phyloP scores from a whole-genome alignment of 2,329 filamentous ascomycete genomes.

The Colletotrichum sp. region DNA sequence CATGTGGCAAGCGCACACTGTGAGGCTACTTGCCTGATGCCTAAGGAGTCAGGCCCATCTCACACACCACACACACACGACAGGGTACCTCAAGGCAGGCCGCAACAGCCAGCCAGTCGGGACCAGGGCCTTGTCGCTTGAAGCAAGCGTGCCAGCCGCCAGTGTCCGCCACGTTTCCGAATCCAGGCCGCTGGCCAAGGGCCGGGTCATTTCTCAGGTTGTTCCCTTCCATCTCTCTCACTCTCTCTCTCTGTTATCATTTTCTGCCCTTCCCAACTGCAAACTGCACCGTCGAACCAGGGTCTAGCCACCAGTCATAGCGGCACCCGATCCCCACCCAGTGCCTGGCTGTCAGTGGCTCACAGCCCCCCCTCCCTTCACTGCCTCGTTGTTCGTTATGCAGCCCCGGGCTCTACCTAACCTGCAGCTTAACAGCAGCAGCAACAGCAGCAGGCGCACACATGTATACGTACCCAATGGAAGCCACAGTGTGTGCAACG shows the following conservation, averaged over 20 bases:
- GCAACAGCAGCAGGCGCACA: not conserved
- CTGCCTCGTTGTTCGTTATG: constrained; percentile 18
- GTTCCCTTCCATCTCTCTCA: not conserved
- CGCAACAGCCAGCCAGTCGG: not conserved
- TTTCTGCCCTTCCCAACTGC: not conserved
- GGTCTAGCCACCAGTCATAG: constrained; percentile 11
- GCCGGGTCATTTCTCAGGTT: constrained; percentile 9
- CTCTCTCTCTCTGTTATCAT: not conserved
- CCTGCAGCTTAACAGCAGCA: constrained; percentile 10
- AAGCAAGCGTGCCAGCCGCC: constrained; percentile 17
- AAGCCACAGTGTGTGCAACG: not conserved
- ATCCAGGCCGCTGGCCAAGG: constrained; percentile 9
- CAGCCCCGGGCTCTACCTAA: constrained; percentile 13
- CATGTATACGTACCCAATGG: constrained; percentile 5
- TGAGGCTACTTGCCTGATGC: constrained; percentile 2
- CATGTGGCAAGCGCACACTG: not conserved
- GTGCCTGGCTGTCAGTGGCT: constrained; percentile 7
- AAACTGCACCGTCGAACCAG: not conserved
- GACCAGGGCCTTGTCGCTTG: constrained; percentile 4
- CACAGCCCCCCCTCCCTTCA: not conserved
- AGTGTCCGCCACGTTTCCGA: constrained; percentile 16
- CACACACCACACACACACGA: not conserved
- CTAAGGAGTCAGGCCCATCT: not conserved
- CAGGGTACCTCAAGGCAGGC: not conserved
- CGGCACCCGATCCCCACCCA: not conserved